phyloP scores from a whole-genome alignment of 164 flowering plant genomes.

The Magnolia kwangsiensis region DNA sequence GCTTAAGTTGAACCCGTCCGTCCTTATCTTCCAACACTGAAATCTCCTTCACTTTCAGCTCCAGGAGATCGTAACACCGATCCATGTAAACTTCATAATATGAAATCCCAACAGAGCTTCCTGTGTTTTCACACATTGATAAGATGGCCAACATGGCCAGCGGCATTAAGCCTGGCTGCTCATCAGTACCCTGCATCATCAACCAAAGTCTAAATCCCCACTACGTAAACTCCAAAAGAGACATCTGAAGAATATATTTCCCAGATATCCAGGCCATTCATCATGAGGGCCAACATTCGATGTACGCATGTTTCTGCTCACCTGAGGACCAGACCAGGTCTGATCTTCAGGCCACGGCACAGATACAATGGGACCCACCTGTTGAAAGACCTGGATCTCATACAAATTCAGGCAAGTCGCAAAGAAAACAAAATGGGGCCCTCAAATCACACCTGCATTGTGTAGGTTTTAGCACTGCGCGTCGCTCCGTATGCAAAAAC shows the following conservation, averaged over 20 bases:
- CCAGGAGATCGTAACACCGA: slow-evolving; percentile 80
- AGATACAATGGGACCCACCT: too few species aligned
- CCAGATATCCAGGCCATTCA: background rate
- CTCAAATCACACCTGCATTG: slow-evolving; percentile 80
- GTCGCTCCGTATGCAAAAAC: slow-evolving; percentile 97
- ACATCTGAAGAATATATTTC: background rate
- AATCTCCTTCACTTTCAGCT: slow-evolving; percentile 60
- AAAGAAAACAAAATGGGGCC: background rate
- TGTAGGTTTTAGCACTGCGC: slow-evolving; percentile 93
- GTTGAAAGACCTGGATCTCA: too few species aligned
- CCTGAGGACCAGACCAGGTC: too few species aligned
- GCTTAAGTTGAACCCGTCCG: slow-evolving; percentile 74
- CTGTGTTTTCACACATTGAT: slow-evolving; percentile 45
- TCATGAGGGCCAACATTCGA: too few species aligned
- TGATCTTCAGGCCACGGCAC: too few species aligned
- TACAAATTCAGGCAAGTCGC: background rate
- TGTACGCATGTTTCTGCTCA: too few species aligned
- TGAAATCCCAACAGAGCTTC: slow-evolving; percentile 58
- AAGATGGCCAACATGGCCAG: slow-evolving; percentile 65
- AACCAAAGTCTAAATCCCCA: background rate
- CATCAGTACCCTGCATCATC: slow-evolving; percentile 64
- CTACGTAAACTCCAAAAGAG: background rate
- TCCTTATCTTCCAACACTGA: slow-evolving; percentile 70
- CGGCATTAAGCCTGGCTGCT: slow-evolving; percentile 73
- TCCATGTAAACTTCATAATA: slow-evolving; percentile 92